phyloP scores from a whole-genome alignment of 164 flowering plant genomes.

The Tetrastigma voinierianum region DNA sequence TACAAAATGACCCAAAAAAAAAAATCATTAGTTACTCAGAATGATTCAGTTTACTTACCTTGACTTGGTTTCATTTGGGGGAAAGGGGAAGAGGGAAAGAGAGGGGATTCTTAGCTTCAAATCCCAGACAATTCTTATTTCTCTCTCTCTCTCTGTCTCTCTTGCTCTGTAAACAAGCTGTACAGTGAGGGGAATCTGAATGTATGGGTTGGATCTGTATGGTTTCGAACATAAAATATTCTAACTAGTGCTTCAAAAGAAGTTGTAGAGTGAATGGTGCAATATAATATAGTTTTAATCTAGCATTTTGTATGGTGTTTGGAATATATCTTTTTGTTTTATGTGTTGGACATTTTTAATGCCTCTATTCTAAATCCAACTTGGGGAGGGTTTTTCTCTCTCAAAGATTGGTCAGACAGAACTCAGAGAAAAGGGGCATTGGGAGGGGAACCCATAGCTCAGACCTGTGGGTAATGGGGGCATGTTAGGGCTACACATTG shows the following conservation, averaged over 20 bases:
- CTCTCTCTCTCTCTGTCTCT: conserved; percentile 8
- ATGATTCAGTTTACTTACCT: conserved; percentile 3
- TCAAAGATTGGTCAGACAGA: conserved; percentile 44
- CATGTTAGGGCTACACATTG: not conserved
- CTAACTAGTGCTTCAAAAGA: conserved; percentile 29
- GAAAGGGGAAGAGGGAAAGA: conserved; percentile 4
- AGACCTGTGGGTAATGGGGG: conserved; percentile 21
- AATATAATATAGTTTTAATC: conserved; percentile 8
- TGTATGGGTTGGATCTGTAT: conserved; percentile 53
- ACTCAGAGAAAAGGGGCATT: conserved; percentile 26
- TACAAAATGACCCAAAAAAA: too few relatives aligned
- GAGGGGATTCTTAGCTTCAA: conserved; percentile 7
- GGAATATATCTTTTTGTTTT: conserved; percentile 50
- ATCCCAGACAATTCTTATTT: conserved; percentile 2
- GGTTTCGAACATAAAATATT: conserved; percentile 35
- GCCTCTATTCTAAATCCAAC: conserved; percentile 3
- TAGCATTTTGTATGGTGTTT: conserved; percentile 21
- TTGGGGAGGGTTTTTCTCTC: conserved; percentile 7
- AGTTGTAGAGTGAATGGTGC: conserved; percentile 27
- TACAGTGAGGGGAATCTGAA: conserved; percentile 42
- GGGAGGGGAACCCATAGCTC: conserved; percentile 45
- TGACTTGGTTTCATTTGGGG: conserved; percentile 6
- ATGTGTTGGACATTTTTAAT: conserved; percentile 27
- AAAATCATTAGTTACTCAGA: too few relatives aligned
- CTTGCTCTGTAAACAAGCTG: conserved; percentile 29